Conservation (phyloP, 2,329 filamentous ascomycete genomes). For the Epichloe sp. region DNA sequence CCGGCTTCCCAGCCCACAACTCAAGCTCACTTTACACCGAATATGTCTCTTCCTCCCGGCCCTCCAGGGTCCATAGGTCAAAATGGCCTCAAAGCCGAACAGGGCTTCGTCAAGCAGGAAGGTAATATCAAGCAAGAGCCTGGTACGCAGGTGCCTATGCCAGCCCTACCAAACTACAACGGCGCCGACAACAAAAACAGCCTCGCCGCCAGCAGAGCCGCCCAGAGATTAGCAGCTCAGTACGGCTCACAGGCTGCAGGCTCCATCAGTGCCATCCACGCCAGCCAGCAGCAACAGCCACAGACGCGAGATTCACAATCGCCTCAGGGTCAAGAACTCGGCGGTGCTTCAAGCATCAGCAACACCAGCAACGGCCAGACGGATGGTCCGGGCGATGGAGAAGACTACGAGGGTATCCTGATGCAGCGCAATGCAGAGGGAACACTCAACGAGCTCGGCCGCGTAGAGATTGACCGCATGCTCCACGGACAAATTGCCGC, state of each 20-base stretch:
- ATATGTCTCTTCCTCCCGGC: constrained; percentile 18
- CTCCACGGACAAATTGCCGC: constrained; percentile 56
- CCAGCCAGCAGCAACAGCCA: constrained; percentile 21
- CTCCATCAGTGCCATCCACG: constrained; percentile 51
- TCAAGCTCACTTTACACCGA: constrained; percentile 20
- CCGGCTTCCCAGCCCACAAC: constrained; percentile 10
- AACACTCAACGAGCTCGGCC: constrained; percentile 40
- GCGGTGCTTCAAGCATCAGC: constrained; percentile 10
- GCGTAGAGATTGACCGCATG: constrained; percentile 52
- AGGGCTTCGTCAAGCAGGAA: constrained; percentile 33
- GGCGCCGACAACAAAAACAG: constrained; percentile 21
- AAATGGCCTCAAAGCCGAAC: constrained; percentile 31
- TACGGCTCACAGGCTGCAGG: constrained; percentile 53
- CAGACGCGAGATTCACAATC: constrained; percentile 15
- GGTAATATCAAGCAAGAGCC: constrained; percentile 33
- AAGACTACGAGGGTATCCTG: constrained; percentile 45
- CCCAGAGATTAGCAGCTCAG: constrained; percentile 41
- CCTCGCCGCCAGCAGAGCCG: constrained; percentile 40
- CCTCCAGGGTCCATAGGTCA: constrained; percentile 16
- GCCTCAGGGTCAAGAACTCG: constrained; percentile 14
- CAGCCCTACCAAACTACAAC: constrained; percentile 21
- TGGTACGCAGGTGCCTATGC: constrained; percentile 19
- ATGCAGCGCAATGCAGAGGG: constrained; percentile 42
- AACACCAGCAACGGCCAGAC: constrained; percentile 43
- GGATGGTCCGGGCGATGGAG: constrained; percentile 54